phyloP scores from a whole-genome alignment of 805 yeast genomes.

The Wickerhamomyces chaumierensis region DNA sequence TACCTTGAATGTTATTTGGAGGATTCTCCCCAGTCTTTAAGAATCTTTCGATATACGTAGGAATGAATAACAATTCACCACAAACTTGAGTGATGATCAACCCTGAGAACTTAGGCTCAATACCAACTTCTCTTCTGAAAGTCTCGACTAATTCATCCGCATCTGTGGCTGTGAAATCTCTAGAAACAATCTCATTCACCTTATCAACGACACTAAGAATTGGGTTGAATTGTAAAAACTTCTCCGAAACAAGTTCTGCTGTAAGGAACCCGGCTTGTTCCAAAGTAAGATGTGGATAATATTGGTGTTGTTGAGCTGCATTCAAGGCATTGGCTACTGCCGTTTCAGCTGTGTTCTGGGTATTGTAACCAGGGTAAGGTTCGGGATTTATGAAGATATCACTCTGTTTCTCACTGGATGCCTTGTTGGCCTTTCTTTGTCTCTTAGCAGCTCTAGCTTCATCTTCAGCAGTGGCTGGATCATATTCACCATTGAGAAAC shows the following conservation, averaged over 20 bases:
- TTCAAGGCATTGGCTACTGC: slow-evolving; percentile 18
- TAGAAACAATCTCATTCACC: slow-evolving; percentile 26
- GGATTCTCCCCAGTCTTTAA: slow-evolving; percentile 30
- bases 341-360: slow-evolving; percentile 13
- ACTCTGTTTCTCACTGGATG: background rate
- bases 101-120: slow-evolving; percentile 30
- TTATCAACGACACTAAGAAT: slow-evolving; percentile 22
- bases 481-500: background rate
- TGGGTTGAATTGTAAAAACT: slow-evolving; percentile 25
- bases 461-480: slow-evolving; percentile 3
- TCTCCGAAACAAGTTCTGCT: slow-evolving; percentile 22
- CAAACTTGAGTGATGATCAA: slow-evolving; percentile 30
- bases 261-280: slow-evolving; percentile 23
- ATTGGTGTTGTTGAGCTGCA: slow-evolving; percentile 4
- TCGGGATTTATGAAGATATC: background rate
- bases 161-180: slow-evolving; percentile 29
- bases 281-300: slow-evolving; percentile 4
- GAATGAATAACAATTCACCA: slow-evolving; percentile 32
- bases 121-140: slow-evolving; percentile 29
- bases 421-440: slow-evolving; percentile 3
- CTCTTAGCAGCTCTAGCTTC: slow-evolving; percentile 9
- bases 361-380: background rate
- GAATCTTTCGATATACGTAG: slow-evolving; percentile 29
- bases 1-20: slow-evolving; percentile 30
- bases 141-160: slow-evolving; percentile 31